Base-by-base conservation (phyloP, 805 yeast genomes). In the Saturnispora sanitii region DNA sequence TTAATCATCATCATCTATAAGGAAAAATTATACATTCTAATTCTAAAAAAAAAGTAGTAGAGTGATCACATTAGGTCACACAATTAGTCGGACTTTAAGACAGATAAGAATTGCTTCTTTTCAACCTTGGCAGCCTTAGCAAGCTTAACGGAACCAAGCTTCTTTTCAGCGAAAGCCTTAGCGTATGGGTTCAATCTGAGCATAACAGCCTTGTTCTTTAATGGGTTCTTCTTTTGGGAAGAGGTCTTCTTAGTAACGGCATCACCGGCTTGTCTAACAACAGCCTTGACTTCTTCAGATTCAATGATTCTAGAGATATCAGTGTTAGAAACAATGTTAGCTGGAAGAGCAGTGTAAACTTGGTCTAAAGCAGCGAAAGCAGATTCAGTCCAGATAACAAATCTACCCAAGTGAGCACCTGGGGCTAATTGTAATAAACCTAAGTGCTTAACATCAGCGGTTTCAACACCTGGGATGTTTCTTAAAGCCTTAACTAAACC, bases 341-440 rank as follows among this genome's bases (percentile, higher is more conserved):
- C 48, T 75, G 99, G 99, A 66, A 92, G 78, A 55, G 95, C 78
- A 68, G 95, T 95, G 92, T 92, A 92, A 77, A 92, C 84, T 54
- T 87, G 75, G 79, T 92, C 99, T 66, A 92, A 79, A 63, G 88
- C 79, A 67, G 88, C 82, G 70, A 92, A 87, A 67, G 99, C 99
- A 67, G 86, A 75, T 77, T 88, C 95, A 66, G 98, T 88, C 98
- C 98, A 92, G 86, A 92, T 86, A 65, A 92, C 82, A 65, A 92
- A 92, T 81, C 98, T 88, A 77, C 98, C 98, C 64, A 92, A 77
- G 79, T 92, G 98, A 67, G 97, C 95, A 82, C 98, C 98, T 71
- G 98, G 98, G 62, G 98, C 98, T 65, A 92, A 83, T 78, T 90
- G 97, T 68, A 92, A 82, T 62, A 92, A 77, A 75, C 92, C 92